Base-by-base conservation (phyloP, 257 asterid genomes). In the Cordia subcordata region DNA sequence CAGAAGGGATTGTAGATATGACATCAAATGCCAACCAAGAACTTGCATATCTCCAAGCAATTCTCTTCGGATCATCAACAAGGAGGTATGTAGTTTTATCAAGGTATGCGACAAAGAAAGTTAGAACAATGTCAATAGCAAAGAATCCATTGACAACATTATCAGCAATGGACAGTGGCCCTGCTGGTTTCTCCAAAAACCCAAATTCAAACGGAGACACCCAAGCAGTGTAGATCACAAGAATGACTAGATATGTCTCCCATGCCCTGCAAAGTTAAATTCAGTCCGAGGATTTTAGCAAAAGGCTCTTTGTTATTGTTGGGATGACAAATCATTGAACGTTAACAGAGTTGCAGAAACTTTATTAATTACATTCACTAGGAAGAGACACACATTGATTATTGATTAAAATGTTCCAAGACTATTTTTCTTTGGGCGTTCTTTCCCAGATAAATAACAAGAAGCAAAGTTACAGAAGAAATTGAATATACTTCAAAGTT, bases 171-270 rank as follows among this genome's bases (percentile, higher is more conserved):
- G 94, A 63, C 11, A 88, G 82, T 9, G 80, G 69, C 21, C 62
- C 66, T 1, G 49, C 52, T 19, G 91, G 95, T 62, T 60, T 77
- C 37, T 73, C 72, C 33, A 88, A 74, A 63, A 92, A 92, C 9
- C 93, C 98, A 10, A 92, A 81, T 68, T 92, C 96, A 49, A 85
- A 92, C 6, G 96, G 98, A 64, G 94, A 91, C 66, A 81, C 94
- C 98, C 96, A 92, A 44, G 96, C 96, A 3, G 96, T 85, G 60
- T 92, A 92, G 47, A 84, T 23, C 14, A 92, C 96, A 63, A 88
- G 89, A 60, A 79, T 69, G 50, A 88, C 73, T 68, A 92, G 75
- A 73, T 78, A 88, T 1, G 72, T 75, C 72, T 80, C 85, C 96
- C 95, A 86, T 46, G 46, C 61, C 80, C 98, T 92, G 85, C 79